Evolutionary conservation across 2,329 filamentous ascomycete species (phyloP), one percentile per base, ranked within the genome.

Genomic region (Pseudopithomyces chartarum): DNA sequence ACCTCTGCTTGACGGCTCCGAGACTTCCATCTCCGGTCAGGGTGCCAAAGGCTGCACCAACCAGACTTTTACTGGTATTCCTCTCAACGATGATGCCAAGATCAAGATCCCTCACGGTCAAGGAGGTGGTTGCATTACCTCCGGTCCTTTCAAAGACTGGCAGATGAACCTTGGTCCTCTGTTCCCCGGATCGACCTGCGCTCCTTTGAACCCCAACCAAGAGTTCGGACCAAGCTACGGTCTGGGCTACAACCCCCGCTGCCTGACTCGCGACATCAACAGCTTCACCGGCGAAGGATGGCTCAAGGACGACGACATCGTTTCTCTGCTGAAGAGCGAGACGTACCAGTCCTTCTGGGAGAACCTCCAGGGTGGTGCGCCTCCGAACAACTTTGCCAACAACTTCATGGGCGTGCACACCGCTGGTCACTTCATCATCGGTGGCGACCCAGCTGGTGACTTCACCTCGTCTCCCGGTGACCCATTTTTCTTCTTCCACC

Each of bases 1-100:
- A 2, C 80, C 82, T 23, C 66, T 84, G 40, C 84, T 87, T 57
- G 82, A 84, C 60, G 84, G 84, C 44, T 81, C 79, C 57, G 79
- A 76, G 39, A 81, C 79, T 49, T 74, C 78, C 2, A 57, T 73
- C 51, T 52, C 78, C 33, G 81, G 82, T 20, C 81, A 84, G 51
- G 82, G 82, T 39, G 15, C 39, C 8, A 34, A 22, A 26, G 71
- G 56, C 13, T 61, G 59, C 51, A 58, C 51, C 22, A 61, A 61
- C 47, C 59, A 61, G 29, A 56, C 59, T 0, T 56, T 54, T 29
- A 56, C 44, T 1, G 59, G 59, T 3, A 67, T 70, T 11, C 69
- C 69, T 0, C 61, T 60, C 3, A 66, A 69, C 15, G 56, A 48
- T 0, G 34, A 48, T 0, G 65, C 66, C 12, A 40, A 60, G 17